A percentile compares a stretch with the other conserved stretches of the same genome.
These are phyloP conservation scores for Tolypocladium nubicola DNA, from an alignment of 2,329 filamentous ascomycete genomes.

Conservation along the genomic window DNA sequence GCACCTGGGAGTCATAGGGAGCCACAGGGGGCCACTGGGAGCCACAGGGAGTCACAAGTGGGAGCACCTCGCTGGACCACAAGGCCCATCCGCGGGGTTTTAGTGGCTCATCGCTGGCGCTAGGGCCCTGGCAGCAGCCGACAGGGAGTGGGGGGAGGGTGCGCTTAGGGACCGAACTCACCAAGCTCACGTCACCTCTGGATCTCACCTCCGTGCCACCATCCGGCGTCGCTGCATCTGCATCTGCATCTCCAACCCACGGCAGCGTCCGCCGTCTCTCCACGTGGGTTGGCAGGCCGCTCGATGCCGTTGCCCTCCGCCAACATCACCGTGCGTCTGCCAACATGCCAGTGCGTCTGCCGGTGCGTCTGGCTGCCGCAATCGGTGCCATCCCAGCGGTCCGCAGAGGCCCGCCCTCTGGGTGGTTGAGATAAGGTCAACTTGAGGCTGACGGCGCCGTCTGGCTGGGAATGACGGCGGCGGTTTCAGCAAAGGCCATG, in stretches of 20 bases:
- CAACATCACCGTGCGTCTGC: too few relatives aligned
- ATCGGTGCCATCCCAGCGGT: neutral
- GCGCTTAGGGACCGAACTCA: neutral
- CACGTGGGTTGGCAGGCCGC: neutral
- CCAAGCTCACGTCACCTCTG: neutral
- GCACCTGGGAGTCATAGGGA: neutral
- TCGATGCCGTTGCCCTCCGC: too few relatives aligned
- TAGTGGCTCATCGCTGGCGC: slow-evolving; percentile 13
- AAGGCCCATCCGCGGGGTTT: slow-evolving; percentile 17
- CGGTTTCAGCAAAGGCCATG: neutral
- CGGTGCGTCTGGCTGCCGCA: neutral
- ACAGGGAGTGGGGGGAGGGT: neutral
- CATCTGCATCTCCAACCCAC: neutral
- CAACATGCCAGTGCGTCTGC: too few relatives aligned
- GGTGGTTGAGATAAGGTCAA: neutral
- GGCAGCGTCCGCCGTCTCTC: neutral
- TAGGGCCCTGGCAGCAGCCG: neutral
- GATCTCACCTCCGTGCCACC: neutral
- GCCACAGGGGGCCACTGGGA: neutral
- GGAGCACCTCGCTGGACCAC: slow-evolving; percentile 13
- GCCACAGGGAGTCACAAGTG: neutral
- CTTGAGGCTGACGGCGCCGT: neutral
- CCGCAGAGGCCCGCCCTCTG: neutral
- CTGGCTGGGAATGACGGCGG: neutral
- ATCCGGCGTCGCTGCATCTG: neutral